Base-by-base conservation (phyloP, 257 asterid species). In the Rhazya stricta region DNA sequence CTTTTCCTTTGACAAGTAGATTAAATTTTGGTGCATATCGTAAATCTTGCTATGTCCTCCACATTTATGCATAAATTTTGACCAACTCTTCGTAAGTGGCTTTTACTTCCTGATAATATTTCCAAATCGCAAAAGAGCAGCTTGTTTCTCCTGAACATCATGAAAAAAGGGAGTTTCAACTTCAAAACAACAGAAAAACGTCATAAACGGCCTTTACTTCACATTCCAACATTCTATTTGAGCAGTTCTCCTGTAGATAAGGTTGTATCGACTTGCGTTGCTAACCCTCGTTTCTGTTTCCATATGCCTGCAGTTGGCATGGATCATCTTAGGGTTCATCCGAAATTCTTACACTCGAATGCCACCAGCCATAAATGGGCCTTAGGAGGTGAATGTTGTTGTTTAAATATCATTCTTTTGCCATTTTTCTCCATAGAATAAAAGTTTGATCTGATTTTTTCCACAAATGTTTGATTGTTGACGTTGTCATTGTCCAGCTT, bases 341-440 rank as follows among this genome's bases (percentile, higher is more conserved):
- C 97, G 0, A 89, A 77, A 77, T 92, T 89, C 86, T 83, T 92
- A 86, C 98, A 92, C 80, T 92, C 96, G 25, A 92, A 92, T 80
- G 98, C 98, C 23, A 92, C 98, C 65, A 88, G 96, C 82, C 97
- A 90, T 80, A 92, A 89, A 80, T 92, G 97, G 97, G 94, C 96
- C 63, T 65, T 92, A 51, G 97, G 97, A 87, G 97, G 96, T 91
- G 74, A 79, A 39, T 6, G 3, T 54, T 9, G 3, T 54, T 9
- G 43, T 72, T 16, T 10, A 45, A 6, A 54, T 50, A 0, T 46
- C 1, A 21, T 51, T 12, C 4, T 48, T 1, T 13, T 12, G 50
- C 7, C 2, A 12, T 12, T n/a, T 74, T 63, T 46, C 4, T 73
- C 63, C 16, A 65, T 50, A 45, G 21, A 53, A 39, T n/a, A 2